A percentile compares a stretch with the other conserved stretches of the same genome.
Evolutionary conservation across 495 filamentous ascomycete genomes (phyloP).

Genomic region (Talaromyces liani): DNA sequence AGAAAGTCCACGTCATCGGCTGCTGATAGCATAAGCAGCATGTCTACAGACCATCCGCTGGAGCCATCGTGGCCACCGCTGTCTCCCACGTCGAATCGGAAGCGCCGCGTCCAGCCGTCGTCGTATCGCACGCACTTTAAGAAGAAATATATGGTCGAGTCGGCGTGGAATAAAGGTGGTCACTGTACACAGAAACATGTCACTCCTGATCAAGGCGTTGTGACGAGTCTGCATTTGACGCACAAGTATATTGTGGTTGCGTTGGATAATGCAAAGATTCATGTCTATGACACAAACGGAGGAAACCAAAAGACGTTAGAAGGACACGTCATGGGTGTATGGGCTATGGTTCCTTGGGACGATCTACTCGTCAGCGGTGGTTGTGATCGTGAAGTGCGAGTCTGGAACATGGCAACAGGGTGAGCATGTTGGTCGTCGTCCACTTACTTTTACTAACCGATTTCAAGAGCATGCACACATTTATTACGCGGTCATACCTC

Average conservation of each 20-base stretch:
- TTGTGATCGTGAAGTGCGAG: slow-evolving; percentile 92
- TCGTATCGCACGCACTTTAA: slow-evolving; percentile 97
- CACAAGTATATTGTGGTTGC: slow-evolving; percentile 95
- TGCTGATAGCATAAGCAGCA: slow-evolving; percentile 5
- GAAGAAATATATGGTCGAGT: slow-evolving; percentile 92
- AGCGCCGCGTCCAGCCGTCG: slow-evolving; percentile 38
- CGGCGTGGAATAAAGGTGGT: slow-evolving; percentile 90
- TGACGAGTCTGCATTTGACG: slow-evolving; percentile 91
- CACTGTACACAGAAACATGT: slow-evolving; percentile 71
- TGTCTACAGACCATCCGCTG: slow-evolving; percentile 8
- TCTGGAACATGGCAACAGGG: slow-evolving; percentile 97
- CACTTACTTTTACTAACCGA: slow-evolving; percentile 7
- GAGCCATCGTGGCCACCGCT: slow-evolving; percentile 19
- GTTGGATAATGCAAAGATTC: slow-evolving; percentile 96
- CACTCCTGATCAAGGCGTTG: slow-evolving; percentile 90
- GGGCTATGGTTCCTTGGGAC: slow-evolving; percentile 99
- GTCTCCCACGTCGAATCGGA: slow-evolving; percentile 16
- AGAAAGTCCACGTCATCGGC: slow-evolving; percentile 5
- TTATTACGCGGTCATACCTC: slow-evolving; percentile 90
- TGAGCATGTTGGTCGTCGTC: slow-evolving; percentile 33
- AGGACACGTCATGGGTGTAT: slow-evolving; percentile 98
- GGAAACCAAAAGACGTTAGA: slow-evolving; percentile 80
- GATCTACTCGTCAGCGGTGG: slow-evolving; percentile 93
- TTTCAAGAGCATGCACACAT: slow-evolving; percentile 60
- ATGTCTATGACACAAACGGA: slow-evolving; percentile 91